These are phyloP conservation scores for Camellia lanceoleosa DNA, from an alignment of 148 eudicot species.

Conservation along the genomic window DNA sequence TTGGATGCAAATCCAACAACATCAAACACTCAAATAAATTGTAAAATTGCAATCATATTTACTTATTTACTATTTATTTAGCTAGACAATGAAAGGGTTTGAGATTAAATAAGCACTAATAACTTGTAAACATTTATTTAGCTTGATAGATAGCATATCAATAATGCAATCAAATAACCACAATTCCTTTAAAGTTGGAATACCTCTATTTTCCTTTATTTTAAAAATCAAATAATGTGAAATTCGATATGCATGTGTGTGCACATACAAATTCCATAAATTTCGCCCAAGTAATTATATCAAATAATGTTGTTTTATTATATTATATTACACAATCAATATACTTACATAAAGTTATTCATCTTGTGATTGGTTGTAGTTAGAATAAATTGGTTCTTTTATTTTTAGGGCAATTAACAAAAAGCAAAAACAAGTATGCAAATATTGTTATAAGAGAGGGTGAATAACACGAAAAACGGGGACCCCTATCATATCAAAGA, in stretches of 20 bases:
- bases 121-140: too few species aligned
- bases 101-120: background rate
- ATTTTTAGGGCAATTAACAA: slow-evolving; percentile 14
- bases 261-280: slow-evolving; percentile 25
- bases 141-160: background rate
- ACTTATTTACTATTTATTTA: background rate
- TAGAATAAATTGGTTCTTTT: slow-evolving; percentile 2
- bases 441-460: background rate
- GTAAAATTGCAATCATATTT: background rate
- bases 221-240: background rate
- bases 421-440: background rate
- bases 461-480: slow-evolving; percentile 10
- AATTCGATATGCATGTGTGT: slow-evolving; percentile 25
- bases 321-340: slow-evolving; percentile 18
- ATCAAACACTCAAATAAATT: background rate
- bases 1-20: background rate
- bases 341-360: background rate
- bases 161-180: slow-evolving; percentile 1
- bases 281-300: slow-evolving; percentile 22
- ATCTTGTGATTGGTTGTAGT: background rate
- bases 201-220: too few species aligned
- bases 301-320: slow-evolving; percentile 23
- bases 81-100: background rate
- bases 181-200: too few species aligned
- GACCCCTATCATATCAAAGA: slow-evolving; percentile 11